These are phyloP conservation scores for Taphrina pruni DNA, from an alignment of 1,139 yeast genomes.

Conservation along the genomic window DNA sequence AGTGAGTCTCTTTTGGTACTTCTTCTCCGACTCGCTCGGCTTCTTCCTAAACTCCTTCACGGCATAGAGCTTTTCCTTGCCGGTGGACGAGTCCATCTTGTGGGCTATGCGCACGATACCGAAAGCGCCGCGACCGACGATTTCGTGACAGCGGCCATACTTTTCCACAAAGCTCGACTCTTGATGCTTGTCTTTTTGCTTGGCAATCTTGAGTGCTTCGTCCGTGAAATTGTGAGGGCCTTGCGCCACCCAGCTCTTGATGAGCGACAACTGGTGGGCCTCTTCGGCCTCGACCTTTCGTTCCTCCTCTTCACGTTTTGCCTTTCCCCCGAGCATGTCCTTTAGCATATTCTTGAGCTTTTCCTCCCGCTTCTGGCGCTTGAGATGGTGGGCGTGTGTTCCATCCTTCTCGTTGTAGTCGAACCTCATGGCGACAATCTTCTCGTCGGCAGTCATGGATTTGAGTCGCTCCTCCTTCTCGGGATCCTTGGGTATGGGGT, in stretches of 20 bases:
- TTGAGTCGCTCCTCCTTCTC: conserved; percentile 29
- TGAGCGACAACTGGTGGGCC: conserved; percentile 63
- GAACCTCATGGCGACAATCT: conserved; percentile 31
- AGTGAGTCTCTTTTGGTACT: conserved; percentile 73
- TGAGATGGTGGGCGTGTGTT: conserved; percentile 76
- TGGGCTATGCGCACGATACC: conserved; percentile 81
- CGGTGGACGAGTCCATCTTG: conserved; percentile 56
- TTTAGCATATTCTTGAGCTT: conserved; percentile 84
- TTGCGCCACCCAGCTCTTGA: conserved; percentile 79
- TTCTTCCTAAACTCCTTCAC: conserved; percentile 77
- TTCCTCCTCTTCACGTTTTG: conserved; percentile 53
- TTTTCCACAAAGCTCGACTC: conserved; percentile 60
- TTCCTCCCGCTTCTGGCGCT: conserved; percentile 83
- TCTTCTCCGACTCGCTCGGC: conserved; percentile 62
- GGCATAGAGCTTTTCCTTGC: conserved; percentile 66
- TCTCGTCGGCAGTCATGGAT: conserved; percentile 31
- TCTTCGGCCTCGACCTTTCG: conserved; percentile 67
- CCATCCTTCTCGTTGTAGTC: conserved; percentile 56
- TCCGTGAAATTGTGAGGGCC: conserved; percentile 49
- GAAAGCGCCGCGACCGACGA: conserved; percentile 79
- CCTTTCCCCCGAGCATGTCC: conserved; percentile 63
- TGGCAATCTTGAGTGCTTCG: conserved; percentile 50
- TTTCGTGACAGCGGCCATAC: conserved; percentile 80
- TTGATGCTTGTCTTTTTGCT: conserved; percentile 52
- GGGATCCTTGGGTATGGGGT: conserved; percentile 18